A percentile compares a stretch with the other conserved stretches of the same genome.
phyloP scores from a whole-genome alignment of 192 early-diverging fungal species.

The Entophlyctis luteolus region DNA sequence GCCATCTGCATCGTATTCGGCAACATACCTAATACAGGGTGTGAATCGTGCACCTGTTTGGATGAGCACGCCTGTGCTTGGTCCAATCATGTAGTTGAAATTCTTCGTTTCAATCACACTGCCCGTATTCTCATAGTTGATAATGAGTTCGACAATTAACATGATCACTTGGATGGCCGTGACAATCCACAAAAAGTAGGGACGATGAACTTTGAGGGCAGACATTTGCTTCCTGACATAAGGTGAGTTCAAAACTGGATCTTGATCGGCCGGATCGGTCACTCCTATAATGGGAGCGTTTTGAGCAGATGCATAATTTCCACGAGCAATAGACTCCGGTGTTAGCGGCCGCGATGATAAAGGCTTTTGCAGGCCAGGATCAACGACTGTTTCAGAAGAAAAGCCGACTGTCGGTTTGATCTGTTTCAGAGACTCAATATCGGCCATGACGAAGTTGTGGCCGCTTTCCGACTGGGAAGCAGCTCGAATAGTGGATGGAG shows the following conservation, averaged over 20 bases:
- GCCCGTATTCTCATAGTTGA: constrained; percentile 60
- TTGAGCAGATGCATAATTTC: too few species aligned
- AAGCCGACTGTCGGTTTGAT: too few species aligned
- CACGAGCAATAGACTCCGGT: too few species aligned
- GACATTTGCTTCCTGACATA: constrained; percentile 40
- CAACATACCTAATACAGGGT: constrained; percentile 67
- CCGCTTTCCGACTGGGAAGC: too few species aligned
- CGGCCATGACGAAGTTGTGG: too few species aligned
- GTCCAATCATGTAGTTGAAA: constrained; percentile 83
- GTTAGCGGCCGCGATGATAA: too few species aligned
- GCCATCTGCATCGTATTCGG: constrained; percentile 3
- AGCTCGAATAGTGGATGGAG: too few species aligned
- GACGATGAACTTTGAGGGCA: constrained; percentile 40
- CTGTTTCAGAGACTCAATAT: too few species aligned
- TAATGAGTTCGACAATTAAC: constrained; percentile 27
- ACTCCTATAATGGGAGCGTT: too few species aligned
- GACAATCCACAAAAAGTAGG: constrained; percentile 45
- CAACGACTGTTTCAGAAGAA: too few species aligned
- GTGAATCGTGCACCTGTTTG: constrained; percentile 70
- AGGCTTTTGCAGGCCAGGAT: too few species aligned
- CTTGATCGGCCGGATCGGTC: too few species aligned
- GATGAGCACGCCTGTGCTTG: constrained; percentile 58
- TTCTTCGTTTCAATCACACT: constrained; percentile 59
- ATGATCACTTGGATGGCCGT: constrained; percentile 38
- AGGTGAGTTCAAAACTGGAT: constrained; percentile 44